Base-by-base conservation (phyloP, 225 moss, liverwort and hornwort genomes). In the Pleurozium schreberi region DNA sequence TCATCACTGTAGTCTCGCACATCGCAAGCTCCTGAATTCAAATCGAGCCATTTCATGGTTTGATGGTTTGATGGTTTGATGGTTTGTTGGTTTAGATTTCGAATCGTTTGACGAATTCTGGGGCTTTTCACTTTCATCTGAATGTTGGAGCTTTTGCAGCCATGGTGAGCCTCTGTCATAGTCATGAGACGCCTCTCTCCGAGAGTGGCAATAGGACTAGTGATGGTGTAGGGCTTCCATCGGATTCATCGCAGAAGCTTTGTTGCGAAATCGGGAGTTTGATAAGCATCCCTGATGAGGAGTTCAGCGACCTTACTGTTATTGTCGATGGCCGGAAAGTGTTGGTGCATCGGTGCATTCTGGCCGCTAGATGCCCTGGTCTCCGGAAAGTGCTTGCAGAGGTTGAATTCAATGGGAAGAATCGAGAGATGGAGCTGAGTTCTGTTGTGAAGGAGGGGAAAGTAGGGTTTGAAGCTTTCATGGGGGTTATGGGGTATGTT, bases 391-490 rank as follows among this genome's bases (percentile, higher is more conserved):
- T 92, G 4, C 87, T 95, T 88, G 45, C 83, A 11, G 69, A 87
- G 77, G 28, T 89, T 36, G 91, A 89, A 27, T 65, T 13, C 40
- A 88, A 34, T 65, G 93, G 89, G 40, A 88, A 86, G 86, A 75
- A 84, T 28, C 52, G 70, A 26, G 90, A 89, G 84, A 45, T 90
- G 57, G 93, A 96, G 84, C 89, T 98, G 58, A 90, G 88, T 45
- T 84, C 86, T 23, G 80, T 98, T 14, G 87, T 90, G 27, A 85
- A 91, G 71, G 89, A 90, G 55, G 96, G 95, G 62, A 93, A 87
- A 69, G 80, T 98, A 85, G 96, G 98, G 77, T 92, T 92, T 71
- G 97, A 95, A 18, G 96, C 96, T 34, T 96, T 98, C 84, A 82
- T 89, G 82, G 92, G 94, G 14, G 96, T 96, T 75, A 89, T 98